Evolutionary conservation across 169 alveolate genomes (phyloP), one percentile per base, ranked within the genome.

Genomic region (Babesia gibsoni): DNA sequence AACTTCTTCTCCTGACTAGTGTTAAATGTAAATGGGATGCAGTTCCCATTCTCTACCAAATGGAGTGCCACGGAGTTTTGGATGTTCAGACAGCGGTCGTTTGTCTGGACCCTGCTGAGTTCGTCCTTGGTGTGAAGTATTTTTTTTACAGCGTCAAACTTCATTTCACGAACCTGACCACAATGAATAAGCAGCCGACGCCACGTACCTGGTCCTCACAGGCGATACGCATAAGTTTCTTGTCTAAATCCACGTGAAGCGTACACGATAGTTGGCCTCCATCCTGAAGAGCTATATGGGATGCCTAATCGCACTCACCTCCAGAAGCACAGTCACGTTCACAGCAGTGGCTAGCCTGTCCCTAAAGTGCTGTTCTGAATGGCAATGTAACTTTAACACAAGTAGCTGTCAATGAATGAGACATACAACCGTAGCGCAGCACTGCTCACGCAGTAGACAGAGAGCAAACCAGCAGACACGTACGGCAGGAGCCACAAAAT

Each of bases 61-160:
- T 91, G 95, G 50, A 91, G 75, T 23, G 95, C 95, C 36, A 90
- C 91, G 41, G 93, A 83, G 56, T 83, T 90, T 45, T 85, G 86
- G 52, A 66, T 83, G 72, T 84, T 91, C 39, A 86, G 83, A 41
- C 69, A 66, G 29, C 82, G 74, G 37, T 92, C 95, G 59, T 83
- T 81, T 14, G 94, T 91, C 73, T 91, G 93, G 27, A 91, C 93
- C 43, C 95, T 67, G 50, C 86, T 67, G 23, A 91, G 77, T 50
- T 91, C 94, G 43, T 90, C 95, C 53, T 82, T 85, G 41, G 95
- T 88, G 82, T 91, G 89, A 18, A 91, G 57, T 29, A 91, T 58
- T 45, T 84, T 75, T 75, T 85, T 73, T 52, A 88, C 82, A 39
- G 87, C 87, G 36, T 67, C 83, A 67, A 88, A 84, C 61, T 82